Percentiles rank a stretch among this genome's conserved stretches.
Conservation (phyloP, 768 basidiomycete species). For the Suillus occidentalis region DNA sequence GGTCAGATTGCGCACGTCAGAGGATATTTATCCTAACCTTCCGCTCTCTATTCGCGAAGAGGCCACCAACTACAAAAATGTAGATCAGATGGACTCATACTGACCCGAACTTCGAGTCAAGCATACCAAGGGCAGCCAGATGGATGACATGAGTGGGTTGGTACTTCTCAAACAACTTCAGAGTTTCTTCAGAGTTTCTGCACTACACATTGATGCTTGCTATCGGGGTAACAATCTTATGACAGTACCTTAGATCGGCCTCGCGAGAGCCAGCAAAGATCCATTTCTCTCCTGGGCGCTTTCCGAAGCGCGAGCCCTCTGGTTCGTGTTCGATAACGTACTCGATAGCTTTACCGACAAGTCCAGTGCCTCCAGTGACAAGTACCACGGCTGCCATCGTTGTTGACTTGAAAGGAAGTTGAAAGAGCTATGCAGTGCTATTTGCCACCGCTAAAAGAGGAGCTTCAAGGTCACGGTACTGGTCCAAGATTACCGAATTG, state of each 20-base stretch:
- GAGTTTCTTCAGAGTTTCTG: constrained; percentile 72
- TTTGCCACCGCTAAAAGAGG: neutral
- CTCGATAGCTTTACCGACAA: constrained; percentile 84
- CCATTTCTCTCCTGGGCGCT: constrained; percentile 77
- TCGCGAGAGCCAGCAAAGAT: constrained; percentile 79
- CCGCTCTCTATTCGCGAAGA: constrained; percentile 95
- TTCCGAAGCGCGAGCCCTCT: constrained; percentile 77
- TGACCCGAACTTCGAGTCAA: neutral
- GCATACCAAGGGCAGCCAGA: constrained; percentile 87
- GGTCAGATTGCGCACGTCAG: neutral
- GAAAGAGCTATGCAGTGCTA: neutral
- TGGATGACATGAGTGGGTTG: constrained; percentile 97
- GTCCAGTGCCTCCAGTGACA: constrained; percentile 83
- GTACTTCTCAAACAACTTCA: constrained; percentile 82
- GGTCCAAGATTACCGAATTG: neutral
- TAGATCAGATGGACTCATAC: constrained; percentile 6
- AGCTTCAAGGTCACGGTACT: neutral
- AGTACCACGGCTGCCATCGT: constrained; percentile 53
- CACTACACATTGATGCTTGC: neutral
- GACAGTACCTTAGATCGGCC: constrained; percentile 74
- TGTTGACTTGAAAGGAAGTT: neutral
- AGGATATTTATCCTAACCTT: constrained; percentile 51
- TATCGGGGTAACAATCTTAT: neutral
- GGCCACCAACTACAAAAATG: constrained; percentile 71
- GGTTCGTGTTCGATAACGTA: constrained; percentile 79